A percentile compares a stretch with the other conserved stretches of the same genome.
These are phyloP conservation scores for Chloris gayana DNA, from an alignment of 176 grass and related monocot genomes.

Conservation along the genomic window DNA sequence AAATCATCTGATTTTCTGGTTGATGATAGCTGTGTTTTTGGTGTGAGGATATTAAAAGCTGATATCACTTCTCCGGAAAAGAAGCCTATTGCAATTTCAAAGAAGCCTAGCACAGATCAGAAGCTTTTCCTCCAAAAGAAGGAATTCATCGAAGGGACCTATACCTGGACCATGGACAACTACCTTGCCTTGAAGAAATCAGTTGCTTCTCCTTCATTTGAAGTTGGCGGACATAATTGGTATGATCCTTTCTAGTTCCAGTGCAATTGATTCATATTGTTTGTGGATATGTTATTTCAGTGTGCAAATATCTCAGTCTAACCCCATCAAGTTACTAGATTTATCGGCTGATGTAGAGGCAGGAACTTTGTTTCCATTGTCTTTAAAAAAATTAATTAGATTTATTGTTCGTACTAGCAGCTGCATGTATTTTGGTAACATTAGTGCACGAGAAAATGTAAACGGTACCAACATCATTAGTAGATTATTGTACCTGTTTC, in stretches of 20 bases:
- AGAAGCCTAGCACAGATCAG: constrained; percentile 12
- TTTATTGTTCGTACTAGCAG: not conserved
- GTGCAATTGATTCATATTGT: not conserved
- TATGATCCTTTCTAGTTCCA: constrained; percentile 4
- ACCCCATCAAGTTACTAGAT: not conserved
- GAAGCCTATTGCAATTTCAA: not conserved
- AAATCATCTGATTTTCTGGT: constrained; percentile 32
- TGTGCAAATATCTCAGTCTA: not conserved
- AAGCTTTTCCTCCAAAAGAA: constrained; percentile 30
- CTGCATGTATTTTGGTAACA: not conserved
- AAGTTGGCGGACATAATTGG: constrained; percentile 7
- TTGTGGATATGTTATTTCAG: not conserved
- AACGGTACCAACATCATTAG: not conserved
- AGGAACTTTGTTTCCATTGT: too few relatives aligned
- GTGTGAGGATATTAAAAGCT: constrained; percentile 30
- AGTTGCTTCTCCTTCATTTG: not conserved
- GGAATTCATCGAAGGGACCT: constrained; percentile 9
- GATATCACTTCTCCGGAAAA: constrained; percentile 5
- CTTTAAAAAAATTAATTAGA: too few relatives aligned
- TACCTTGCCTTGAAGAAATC: not conserved
- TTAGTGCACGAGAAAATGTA: not conserved
- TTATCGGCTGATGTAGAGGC: not conserved
- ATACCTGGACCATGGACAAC: constrained; percentile 13
- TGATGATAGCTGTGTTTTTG: constrained; percentile 21
- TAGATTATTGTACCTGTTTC: not conserved